phyloP scores from a whole-genome alignment of 2,329 filamentous ascomycete genomes.

The Pseudopyricularia cyperi region DNA sequence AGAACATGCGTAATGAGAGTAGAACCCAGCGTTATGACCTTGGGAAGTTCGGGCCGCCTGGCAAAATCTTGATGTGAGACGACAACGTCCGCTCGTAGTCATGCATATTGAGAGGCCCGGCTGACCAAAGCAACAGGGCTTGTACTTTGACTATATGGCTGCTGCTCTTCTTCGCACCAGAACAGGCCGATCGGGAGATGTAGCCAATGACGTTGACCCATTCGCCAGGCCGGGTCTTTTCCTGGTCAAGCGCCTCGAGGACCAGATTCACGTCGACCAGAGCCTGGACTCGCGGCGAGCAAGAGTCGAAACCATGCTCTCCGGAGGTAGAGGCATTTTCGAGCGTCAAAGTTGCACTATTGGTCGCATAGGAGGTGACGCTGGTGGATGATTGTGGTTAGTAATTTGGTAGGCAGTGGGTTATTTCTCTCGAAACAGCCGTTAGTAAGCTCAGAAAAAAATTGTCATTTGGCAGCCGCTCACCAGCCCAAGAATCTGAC shows the following conservation, averaged over 20 bases:
- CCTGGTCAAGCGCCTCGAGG: constrained; percentile 48
- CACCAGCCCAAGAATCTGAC: constrained; percentile 90
- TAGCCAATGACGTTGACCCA: constrained; percentile 90
- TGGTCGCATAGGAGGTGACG: constrained; percentile 35
- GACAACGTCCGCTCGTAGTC: constrained; percentile 37
- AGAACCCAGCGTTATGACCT: not conserved
- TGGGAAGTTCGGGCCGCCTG: not conserved
- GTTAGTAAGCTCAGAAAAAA: not conserved
- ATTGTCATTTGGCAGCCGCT: constrained; percentile 14
- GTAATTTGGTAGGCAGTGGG: constrained; percentile 11
- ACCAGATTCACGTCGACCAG: constrained; percentile 61
- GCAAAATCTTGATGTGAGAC: not conserved
- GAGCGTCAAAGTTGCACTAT: constrained; percentile 50
- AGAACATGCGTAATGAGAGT: not conserved
- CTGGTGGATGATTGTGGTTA: constrained; percentile 16
- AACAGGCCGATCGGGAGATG: constrained; percentile 26
- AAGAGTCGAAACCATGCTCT: constrained; percentile 3
- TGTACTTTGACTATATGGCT: constrained; percentile 39
- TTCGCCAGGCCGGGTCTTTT: constrained; percentile 57
- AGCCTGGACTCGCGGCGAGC: constrained; percentile 29
- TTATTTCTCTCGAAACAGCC: not conserved
- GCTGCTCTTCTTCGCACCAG: constrained; percentile 3
- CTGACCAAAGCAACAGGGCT: constrained; percentile 64
- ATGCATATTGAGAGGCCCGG: constrained; percentile 57
- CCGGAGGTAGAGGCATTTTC: constrained; percentile 26